Evolutionary conservation across 202 grass and related monocot species (phyloP), one percentile per base, ranked within the genome.

Genomic region (Cymbopogon flexuosus): DNA sequence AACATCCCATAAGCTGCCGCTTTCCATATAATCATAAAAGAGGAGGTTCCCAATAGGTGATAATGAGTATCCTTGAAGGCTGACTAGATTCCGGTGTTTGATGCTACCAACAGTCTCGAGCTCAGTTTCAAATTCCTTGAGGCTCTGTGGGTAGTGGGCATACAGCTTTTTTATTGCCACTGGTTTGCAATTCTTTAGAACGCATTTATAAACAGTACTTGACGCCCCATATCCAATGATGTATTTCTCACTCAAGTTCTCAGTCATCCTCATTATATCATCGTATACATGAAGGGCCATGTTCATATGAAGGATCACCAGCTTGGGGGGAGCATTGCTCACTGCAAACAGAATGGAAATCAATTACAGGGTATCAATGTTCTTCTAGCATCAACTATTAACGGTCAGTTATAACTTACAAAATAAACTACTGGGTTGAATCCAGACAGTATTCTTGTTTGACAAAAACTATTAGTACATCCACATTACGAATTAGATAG

Each of bases 181-280:
- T n/a, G 96, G 90, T 62, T 91, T 91, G 78, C 96, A 93, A 70
- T 93, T 96, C 92, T 99, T 99, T 6, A 93, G 62, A 60, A 93
- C 85, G 75, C 96, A 99, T 81, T 99, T 99, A 62, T 99, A 99
- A 35, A 99, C 96, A 1, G 93, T 99, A 76, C 96, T 99, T 62
- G 96, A 99, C 35, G 96, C 96, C 39, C 31, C 96, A 46, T 96
- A 99, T 37, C 96, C 96, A 76, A 99, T 96, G 54, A 99, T 96
- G 72, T 99, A 99, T 62, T 99, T 99, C 70, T 99, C 96, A 45
- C 87, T 99, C 66, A 99, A 84, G 56, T 93, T 96, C 78, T 99
- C 96, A 4, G 96, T 99, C 96, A 99, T 99, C 49, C 93, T 83
- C 90, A 99, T 99, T 72, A 99, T 99, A 77, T 99, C 96, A 77